Evolutionary conservation across 305 asterid genomes (phyloP), one percentile per base, ranked within the genome.

Genomic region (Lippia alba): DNA sequence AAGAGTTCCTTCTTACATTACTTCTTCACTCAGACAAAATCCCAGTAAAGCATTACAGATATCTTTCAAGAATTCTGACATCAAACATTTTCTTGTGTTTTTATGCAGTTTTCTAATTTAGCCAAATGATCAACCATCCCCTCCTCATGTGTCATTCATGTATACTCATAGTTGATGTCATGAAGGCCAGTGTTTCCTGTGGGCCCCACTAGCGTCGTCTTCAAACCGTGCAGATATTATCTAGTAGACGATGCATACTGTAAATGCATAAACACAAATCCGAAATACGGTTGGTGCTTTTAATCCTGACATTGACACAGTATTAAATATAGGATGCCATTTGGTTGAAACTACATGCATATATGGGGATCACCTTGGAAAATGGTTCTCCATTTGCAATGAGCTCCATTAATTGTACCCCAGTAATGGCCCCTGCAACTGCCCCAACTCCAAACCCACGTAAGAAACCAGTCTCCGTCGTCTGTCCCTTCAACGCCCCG

Each of bases 401-500:
- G 70, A 84, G 84, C 34, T 92, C 98, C 83, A 88, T 54, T 76
- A 92, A 62, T 46, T 92, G 92, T 58, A 92, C 79, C 48, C 83
- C 94, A 1, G 96, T 87, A 68, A 90, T 69, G 56, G 92, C 96
- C 12, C 98, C 98, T 0, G 88, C 71, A 60, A 90, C 81, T 12
- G 84, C 91, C 59, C 96, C 98, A 4, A 87, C 82, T 12, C 83
- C 86, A 7, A 86, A 80, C 59, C 96, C 98, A n/a, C 91, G 89
- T 1, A 80, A 34, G 17, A 92, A 71, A n/a, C 98, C 98, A 9
- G 85, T 88, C 63, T 88, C 96, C 34, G 92, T 92, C 0, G 96
- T 88, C 67, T 88, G 98, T 4, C 98, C 98, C 76, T 88, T 88
- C 32, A 92, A 70, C 15, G 92, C 91, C 69, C 98, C 98, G 41